Conservation (phyloP, 179 eudicot species). For the Silene noctiflora region DNA sequence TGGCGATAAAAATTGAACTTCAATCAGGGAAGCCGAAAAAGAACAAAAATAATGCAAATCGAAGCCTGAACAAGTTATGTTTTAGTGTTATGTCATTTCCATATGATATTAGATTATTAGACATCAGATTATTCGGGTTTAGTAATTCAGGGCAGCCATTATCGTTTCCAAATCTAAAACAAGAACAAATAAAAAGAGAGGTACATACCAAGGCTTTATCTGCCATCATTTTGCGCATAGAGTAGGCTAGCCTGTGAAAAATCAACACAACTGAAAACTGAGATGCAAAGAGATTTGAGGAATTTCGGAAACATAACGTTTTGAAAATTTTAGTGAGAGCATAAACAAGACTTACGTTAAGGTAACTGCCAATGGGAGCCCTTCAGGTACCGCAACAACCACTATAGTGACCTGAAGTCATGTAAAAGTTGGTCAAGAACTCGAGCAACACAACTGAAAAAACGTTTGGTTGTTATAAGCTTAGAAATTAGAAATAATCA, state of each 20-base stretch:
- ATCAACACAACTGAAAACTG: conserved; percentile 10
- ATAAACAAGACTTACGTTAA: conserved; percentile 61
- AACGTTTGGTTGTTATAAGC: neutral
- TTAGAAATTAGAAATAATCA: conserved; percentile 7
- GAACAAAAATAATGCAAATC: neutral
- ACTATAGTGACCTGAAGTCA: conserved; percentile 76
- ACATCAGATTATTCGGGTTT: too few relatives aligned
- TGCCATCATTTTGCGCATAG: conserved; percentile 99
- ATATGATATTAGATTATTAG: too few relatives aligned
- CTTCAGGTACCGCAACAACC: conserved; percentile 98
- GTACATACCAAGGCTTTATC: conserved; percentile 83
- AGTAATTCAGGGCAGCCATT: too few relatives aligned
- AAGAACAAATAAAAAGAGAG: conserved; percentile 4
- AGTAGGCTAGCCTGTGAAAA: conserved; percentile 65
- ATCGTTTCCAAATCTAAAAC: neutral
- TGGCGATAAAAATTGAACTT: too few relatives aligned
- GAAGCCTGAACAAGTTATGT: neutral
- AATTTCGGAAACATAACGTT: too few relatives aligned
- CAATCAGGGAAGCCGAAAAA: neutral
- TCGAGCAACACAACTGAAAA: neutral
- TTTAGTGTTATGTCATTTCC: neutral
- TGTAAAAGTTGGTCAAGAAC: conserved; percentile 25
- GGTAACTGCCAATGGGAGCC: conserved; percentile 92
- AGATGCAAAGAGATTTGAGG: neutral
- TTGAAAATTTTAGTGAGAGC: neutral